Percentiles rank a stretch among this genome's conserved stretches.
phyloP scores from a whole-genome alignment of 2,329 filamentous ascomycete species.

The Hypoxylon sp. region DNA sequence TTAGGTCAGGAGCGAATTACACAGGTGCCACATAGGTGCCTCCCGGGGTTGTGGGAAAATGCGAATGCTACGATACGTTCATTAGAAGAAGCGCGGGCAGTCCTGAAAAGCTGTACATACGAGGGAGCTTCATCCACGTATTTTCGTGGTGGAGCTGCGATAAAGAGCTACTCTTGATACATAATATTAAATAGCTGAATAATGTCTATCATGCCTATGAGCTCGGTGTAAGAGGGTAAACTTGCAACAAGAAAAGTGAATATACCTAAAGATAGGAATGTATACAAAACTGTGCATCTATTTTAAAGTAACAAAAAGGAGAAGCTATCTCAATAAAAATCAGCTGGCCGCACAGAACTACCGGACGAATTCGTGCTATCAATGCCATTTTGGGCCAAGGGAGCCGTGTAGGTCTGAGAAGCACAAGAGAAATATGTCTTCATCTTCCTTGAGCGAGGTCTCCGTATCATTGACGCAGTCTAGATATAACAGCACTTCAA shows the following conservation, averaged over 20 bases:
- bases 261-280: too few relatives aligned
- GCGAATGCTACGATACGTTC: neutral
- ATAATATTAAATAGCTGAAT: neutral
- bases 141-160: neutral
- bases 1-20: slow-evolving; percentile 2
- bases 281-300: too few relatives aligned
- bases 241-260: too few relatives aligned
- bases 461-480: neutral
- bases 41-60: neutral
- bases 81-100: neutral
- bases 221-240: too few relatives aligned
- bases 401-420: neutral
- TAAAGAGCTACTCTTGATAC: neutral
- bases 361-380: too few relatives aligned
- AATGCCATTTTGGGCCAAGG: neutral
- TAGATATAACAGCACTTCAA: neutral
- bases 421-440: neutral
- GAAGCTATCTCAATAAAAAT: too few relatives aligned
- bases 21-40: too few relatives aligned
- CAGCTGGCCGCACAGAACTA: too few relatives aligned
- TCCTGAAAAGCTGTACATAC: neutral
- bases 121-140: neutral
- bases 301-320: too few relatives aligned
- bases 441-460: neutral
- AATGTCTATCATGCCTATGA: neutral